These are phyloP conservation scores for Talaromyces sp. DNA, from an alignment of 2,329 filamentous ascomycete genomes.

Conservation along the genomic window DNA sequence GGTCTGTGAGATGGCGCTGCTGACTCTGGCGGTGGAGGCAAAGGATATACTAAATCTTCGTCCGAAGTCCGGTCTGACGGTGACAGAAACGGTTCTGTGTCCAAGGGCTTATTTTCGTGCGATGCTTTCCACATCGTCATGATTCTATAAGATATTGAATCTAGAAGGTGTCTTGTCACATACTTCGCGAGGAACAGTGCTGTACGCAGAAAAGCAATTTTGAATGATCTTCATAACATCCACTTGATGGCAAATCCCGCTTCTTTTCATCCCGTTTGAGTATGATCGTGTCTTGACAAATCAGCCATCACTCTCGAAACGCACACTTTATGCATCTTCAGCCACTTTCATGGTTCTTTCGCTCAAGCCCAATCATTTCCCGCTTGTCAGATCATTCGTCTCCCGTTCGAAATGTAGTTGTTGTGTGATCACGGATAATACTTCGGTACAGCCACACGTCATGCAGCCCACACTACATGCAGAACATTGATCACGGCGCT, in stretches of 20 bases:
- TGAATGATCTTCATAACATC: neutral
- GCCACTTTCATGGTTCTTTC: neutral
- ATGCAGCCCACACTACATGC: neutral
- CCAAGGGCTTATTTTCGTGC: neutral
- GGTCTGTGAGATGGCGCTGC: neutral
- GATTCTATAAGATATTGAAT: neutral
- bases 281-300: neutral
- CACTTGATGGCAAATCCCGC: neutral
- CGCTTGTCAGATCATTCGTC: neutral
- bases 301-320: neutral
- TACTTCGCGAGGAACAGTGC: neutral
- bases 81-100: constrained; percentile 7
- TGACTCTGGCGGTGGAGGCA: neutral
- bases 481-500: neutral
- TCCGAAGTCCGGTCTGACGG: neutral
- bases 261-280: neutral
- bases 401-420: neutral
- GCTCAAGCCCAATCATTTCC: neutral
- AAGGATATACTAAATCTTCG: neutral
- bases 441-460: neutral
- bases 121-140: neutral
- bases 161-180: neutral
- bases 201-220: neutral
- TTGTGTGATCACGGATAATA: neutral
- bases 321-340: neutral